Evolutionary conservation across 2,329 filamentous ascomycete species (phyloP).

Genomic region (Fusarium brachygibbosum): DNA sequence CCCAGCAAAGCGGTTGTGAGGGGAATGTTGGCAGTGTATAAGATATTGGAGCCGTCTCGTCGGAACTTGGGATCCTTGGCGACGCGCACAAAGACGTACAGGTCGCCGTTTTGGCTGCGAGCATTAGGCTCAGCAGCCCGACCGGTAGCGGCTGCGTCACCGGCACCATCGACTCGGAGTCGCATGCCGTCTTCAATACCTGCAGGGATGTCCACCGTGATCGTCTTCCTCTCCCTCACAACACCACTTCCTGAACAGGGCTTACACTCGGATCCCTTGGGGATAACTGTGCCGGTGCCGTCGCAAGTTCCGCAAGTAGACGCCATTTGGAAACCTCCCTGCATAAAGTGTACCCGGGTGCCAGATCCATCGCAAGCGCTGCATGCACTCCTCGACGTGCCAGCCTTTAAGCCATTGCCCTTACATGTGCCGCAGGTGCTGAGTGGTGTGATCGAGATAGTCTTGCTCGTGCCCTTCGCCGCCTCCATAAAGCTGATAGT

Average conservation of each 20-base stretch:
- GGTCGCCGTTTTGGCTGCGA: slow-evolving; percentile 81
- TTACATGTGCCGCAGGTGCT: slow-evolving; percentile 85
- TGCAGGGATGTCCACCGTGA: slow-evolving; percentile 91
- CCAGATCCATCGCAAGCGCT: slow-evolving; percentile 88
- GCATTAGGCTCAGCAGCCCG: slow-evolving; percentile 72
- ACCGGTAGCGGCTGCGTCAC: slow-evolving; percentile 86
- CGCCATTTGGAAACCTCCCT: slow-evolving; percentile 95
- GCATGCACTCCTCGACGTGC: slow-evolving; percentile 79
- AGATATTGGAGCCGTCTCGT: slow-evolving; percentile 86
- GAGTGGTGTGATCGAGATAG: slow-evolving; percentile 87
- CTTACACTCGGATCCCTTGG: slow-evolving; percentile 83
- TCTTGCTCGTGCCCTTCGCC: slow-evolving; percentile 89
- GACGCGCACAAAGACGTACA: slow-evolving; percentile 92
- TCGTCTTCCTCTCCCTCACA: slow-evolving; percentile 82
- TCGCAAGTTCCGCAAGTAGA: slow-evolving; percentile 87
- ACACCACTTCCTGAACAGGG: slow-evolving; percentile 87
- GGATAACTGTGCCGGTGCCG: slow-evolving; percentile 81
- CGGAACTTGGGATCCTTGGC: slow-evolving; percentile 92
- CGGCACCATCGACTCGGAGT: slow-evolving; percentile 84
- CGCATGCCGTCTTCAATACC: slow-evolving; percentile 98
- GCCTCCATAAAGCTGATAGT: slow-evolving; percentile 97
- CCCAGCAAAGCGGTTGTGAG: slow-evolving; percentile 93
- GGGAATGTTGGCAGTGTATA: slow-evolving; percentile 92
- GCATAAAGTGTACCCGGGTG: slow-evolving; percentile 87
- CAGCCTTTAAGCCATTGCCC: slow-evolving; percentile 87